Evolutionary conservation across 2,329 filamentous ascomycete genomes (phyloP), one percentile per base, ranked within the genome.

Genomic region (Trichoderma semiorbis): DNA sequence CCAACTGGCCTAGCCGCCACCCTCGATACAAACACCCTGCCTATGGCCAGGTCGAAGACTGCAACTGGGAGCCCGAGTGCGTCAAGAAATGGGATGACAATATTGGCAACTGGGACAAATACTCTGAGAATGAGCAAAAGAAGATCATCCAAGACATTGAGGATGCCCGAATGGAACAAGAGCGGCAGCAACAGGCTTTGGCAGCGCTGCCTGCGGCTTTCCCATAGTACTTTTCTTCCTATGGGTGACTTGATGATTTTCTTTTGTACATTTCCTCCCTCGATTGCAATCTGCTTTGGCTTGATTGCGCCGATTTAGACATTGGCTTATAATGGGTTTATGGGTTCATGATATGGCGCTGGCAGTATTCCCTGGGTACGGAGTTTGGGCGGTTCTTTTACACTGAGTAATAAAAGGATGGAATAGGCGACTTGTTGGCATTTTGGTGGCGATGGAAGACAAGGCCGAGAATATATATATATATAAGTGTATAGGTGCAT

Each of bases 21-120:
- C 90, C 89, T 1, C 85, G 91, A 34, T 91, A 86, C 81, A 89
- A 84, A 61, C 91, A 93, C 78, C 90, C 90, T 1, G 87, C 90
- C 68, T 92, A 90, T 76, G 91, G 90, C 7, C 89, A 92, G 79
- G 90, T 93, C 0, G 91, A 93, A 78, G 84, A 86, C 74, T 93
- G 91, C 80, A 93, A 93, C 77, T 93, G 91, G 91, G 85, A 89
- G 57, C 79, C 82, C 6, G 86, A 89, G 5, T 93, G 91, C 75
- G 89, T 93, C 12, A 83, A 82, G 30, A 82, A 86, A 75, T 93
- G 91, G 91, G 91, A 93, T 74, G 84, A 85, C 74, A 87, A 92
- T 75, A 88, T 88, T 0, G 87, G 86, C 2, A 85, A 84, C 24
- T 93, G 90, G 79, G 86, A 89, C 7, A 83, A 83, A 30, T 80